Percentiles rank a stretch among this genome's conserved stretches.
These are phyloP conservation scores for Gossypium australe DNA, from an alignment of 345 rosid genomes.

Conservation along the genomic window DNA sequence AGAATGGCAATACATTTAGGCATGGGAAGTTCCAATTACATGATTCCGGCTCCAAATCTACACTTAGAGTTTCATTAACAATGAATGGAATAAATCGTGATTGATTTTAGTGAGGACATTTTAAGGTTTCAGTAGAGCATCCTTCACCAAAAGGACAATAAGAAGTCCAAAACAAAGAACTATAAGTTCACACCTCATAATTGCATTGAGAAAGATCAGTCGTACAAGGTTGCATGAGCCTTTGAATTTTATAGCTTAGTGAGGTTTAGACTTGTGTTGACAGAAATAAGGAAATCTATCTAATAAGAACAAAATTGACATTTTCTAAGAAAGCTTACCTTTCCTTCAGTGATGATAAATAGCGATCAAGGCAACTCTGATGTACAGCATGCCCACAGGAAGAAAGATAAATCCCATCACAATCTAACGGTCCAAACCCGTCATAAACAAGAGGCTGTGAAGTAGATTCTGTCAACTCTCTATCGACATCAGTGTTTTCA, in stretches of 20 bases:
- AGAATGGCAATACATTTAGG: not conserved
- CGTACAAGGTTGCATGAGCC: not conserved
- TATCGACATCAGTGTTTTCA: slow-evolving; percentile 32
- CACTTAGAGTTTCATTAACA: not conserved
- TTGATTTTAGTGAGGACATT: not conserved
- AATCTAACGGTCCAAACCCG: slow-evolving; percentile 67
- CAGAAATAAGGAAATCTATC: not conserved
- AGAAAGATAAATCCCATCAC: slow-evolving; percentile 84
- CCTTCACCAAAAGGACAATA: not conserved
- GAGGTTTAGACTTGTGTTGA: not conserved
- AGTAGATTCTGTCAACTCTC: slow-evolving; percentile 26
- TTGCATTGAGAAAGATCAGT: not conserved
- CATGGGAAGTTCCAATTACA: not conserved
- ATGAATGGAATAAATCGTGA: not conserved
- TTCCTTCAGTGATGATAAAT: slow-evolving; percentile 73
- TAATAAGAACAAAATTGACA: not conserved
- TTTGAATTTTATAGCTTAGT: not conserved
- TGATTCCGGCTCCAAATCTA: slow-evolving; percentile 1
- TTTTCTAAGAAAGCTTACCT: slow-evolving; percentile 36
- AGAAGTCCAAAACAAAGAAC: not conserved
- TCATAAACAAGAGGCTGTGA: slow-evolving; percentile 36
- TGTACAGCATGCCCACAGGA: slow-evolving; percentile 99
- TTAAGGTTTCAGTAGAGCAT: not conserved
- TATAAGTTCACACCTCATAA: not conserved
- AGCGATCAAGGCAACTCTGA: slow-evolving; percentile 81